Base-by-base conservation (phyloP, 192 early-diverging fungal species). In the Coemansia aciculifera region DNA sequence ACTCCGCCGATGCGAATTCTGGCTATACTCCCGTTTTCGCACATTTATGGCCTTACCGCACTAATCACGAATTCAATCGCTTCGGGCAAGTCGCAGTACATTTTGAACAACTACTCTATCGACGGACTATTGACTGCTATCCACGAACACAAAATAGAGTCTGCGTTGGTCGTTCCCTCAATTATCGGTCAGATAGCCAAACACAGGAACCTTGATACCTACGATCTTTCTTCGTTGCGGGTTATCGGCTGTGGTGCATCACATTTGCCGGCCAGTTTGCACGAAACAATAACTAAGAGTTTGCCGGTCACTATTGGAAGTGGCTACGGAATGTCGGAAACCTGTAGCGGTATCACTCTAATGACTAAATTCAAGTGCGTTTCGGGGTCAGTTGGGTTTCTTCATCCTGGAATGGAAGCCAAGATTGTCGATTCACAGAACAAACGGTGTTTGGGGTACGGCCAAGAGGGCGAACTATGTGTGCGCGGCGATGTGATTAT, bases 401-500 rank as follows among this genome's bases (percentile, higher is more conserved):
- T 94, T 21, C 38, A 89, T 37, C 86, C 93, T 13, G 89, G 85
- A 42, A 74, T 86, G 49, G 72, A 90, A 63, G 90, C 87, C 31
- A 90, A 89, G 34, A 59, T 97, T n/a, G 83, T 97, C 1, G 84
- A 91, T 49, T 89, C 89, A 1, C 79, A 90, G n/a, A 89, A 85
- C 7, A 84, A 87, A 49, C 86, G 88, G 48, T 64, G 31, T 3
- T 6, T 89, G 27, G 85, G 84, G 0, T 56, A 73, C 10, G 80
- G 85, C 49, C 73, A 94, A 62, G 73, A 68, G 13, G 95, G 94
- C 23, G 94, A 97, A 75, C 67, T 97, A 29, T 94, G 90, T 79
- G 38, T 94, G n/a, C 88, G 89, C 8, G 91, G 92, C 0, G 89
- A 90, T 7, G 94, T 89, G 43, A 72, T 97, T 59, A 95, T 94